Evolutionary conservation across 192 early-diverging fungal genomes (phyloP).

Genomic region (Coemansia sp.): DNA sequence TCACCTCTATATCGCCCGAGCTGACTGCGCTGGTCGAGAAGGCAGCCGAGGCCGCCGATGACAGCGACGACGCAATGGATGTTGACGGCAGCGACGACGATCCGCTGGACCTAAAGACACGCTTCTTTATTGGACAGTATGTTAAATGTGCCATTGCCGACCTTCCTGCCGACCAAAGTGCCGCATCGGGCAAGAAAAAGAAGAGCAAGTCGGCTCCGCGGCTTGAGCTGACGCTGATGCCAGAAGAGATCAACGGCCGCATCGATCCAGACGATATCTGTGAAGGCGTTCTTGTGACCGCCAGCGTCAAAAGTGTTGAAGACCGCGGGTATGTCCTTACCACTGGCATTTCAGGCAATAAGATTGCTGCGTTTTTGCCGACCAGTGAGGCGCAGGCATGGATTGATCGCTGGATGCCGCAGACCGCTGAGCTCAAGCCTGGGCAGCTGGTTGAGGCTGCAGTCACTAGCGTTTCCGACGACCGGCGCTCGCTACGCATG

Average conservation of each 20-base stretch:
- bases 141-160: slow-evolving; percentile 71
- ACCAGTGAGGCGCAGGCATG: slow-evolving; percentile 66
- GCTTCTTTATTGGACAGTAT: slow-evolving; percentile 83
- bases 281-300: slow-evolving; percentile 69
- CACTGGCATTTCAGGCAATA: slow-evolving; percentile 61
- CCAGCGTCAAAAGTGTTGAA: slow-evolving; percentile 77
- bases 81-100: slow-evolving; percentile 34
- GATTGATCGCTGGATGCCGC: slow-evolving; percentile 60
- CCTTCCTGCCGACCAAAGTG: slow-evolving; percentile 40
- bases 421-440: slow-evolving; percentile 57
- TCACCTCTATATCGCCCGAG: slow-evolving; percentile 80
- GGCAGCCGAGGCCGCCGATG: slow-evolving; percentile 61
- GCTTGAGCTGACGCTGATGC: slow-evolving; percentile 76
- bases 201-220: slow-evolving; percentile 18
- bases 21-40: slow-evolving; percentile 71
- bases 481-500: slow-evolving; percentile 65
- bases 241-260: slow-evolving; percentile 73
- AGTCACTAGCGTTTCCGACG: slow-evolving; percentile 62
- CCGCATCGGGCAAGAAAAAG: slow-evolving; percentile 41
- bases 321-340: slow-evolving; percentile 90
- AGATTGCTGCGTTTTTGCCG: slow-evolving; percentile 72
- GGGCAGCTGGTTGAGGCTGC: slow-evolving; percentile 75
- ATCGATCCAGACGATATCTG: slow-evolving; percentile 64
- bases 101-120: slow-evolving; percentile 65
- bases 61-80: slow-evolving; percentile 48